phyloP scores from a whole-genome alignment of 768 basidiomycete genomes.

The Suillus hirtellus region DNA sequence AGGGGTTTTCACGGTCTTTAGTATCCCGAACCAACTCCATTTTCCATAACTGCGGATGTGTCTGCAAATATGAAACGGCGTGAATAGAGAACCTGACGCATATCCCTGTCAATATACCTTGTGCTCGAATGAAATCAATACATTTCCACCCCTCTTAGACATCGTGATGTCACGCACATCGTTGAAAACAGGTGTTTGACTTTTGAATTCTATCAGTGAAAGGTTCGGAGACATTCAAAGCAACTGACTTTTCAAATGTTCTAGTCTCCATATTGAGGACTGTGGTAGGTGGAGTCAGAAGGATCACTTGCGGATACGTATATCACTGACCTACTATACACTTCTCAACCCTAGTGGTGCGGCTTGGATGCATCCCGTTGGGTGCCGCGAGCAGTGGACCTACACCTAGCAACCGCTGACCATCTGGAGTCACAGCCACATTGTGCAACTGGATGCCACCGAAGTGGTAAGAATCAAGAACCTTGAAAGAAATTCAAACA shows the following conservation, averaged over 20 bases:
- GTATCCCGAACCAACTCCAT: slow-evolving; percentile 60
- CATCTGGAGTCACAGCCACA: slow-evolving; percentile 50
- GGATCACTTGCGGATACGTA: background rate
- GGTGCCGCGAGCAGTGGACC: slow-evolving; percentile 44
- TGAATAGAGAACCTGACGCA: slow-evolving; percentile 5
- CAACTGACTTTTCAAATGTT: slow-evolving; percentile 45
- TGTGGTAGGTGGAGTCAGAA: slow-evolving; percentile 22
- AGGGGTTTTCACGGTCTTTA: slow-evolving; percentile 36
- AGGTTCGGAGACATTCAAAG: slow-evolving; percentile 1
- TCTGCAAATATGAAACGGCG: slow-evolving; percentile 36
- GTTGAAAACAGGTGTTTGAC: slow-evolving; percentile 55
- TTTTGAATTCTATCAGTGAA: slow-evolving; percentile 25
- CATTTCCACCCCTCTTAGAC: slow-evolving; percentile 44
- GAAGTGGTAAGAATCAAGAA: slow-evolving; percentile 44
- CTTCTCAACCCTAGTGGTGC: slow-evolving; percentile 51
- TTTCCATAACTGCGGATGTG: slow-evolving; percentile 79
- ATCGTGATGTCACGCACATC: slow-evolving; percentile 55
- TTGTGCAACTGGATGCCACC: slow-evolving; percentile 49
- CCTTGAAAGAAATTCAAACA: slow-evolving; percentile 18
- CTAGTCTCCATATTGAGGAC: slow-evolving; percentile 50
- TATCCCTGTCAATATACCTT: slow-evolving; percentile 30
- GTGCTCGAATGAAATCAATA: slow-evolving; percentile 47
- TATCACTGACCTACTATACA: slow-evolving; percentile 48
- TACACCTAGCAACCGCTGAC: slow-evolving; percentile 48
- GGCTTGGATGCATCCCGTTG: slow-evolving; percentile 46